Percentiles rank a stretch among this genome's conserved stretches.
Conservation (phyloP, 305 asterid genomes). For the Solanum hybrid region DNA sequence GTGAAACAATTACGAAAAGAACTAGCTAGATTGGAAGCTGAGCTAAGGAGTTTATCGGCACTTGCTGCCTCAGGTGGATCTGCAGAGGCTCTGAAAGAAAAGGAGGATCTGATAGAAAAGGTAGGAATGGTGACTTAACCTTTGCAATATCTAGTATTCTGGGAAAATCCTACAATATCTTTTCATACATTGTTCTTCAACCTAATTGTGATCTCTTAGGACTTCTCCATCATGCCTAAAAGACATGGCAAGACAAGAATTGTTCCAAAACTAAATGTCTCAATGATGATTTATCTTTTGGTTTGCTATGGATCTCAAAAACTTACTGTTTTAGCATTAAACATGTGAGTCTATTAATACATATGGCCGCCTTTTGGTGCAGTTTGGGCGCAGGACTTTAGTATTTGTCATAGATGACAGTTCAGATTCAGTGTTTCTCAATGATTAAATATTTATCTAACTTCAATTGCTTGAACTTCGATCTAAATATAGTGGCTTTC, state of each 20-base stretch:
- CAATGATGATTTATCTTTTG: not conserved
- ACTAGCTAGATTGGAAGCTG: conserved; percentile 57
- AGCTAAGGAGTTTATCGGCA: conserved; percentile 46
- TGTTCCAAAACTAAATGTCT: not conserved
- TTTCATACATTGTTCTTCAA: not conserved
- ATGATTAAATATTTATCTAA: not conserved
- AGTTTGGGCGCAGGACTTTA: not conserved
- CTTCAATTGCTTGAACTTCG: not conserved
- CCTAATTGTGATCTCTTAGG: not conserved
- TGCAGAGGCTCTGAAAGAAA: conserved; percentile 47
- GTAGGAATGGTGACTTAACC: conserved; percentile 12
- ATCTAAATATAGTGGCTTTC: not conserved
- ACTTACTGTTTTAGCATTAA: not conserved
- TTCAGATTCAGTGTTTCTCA: not conserved
- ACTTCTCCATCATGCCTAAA: not conserved
- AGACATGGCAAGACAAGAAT: not conserved
- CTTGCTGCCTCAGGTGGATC: conserved; percentile 39
- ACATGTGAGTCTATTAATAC: not conserved
- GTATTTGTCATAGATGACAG: not conserved
- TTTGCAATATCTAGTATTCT: not conserved
- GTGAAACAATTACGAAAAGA: conserved; percentile 82
- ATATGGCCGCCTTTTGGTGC: not conserved
- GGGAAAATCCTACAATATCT: not conserved
- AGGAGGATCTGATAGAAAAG: conserved; percentile 74
- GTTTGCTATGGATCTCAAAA: not conserved